Conservation (phyloP, 306 rosid genomes). For the Lablab purpureus region DNA sequence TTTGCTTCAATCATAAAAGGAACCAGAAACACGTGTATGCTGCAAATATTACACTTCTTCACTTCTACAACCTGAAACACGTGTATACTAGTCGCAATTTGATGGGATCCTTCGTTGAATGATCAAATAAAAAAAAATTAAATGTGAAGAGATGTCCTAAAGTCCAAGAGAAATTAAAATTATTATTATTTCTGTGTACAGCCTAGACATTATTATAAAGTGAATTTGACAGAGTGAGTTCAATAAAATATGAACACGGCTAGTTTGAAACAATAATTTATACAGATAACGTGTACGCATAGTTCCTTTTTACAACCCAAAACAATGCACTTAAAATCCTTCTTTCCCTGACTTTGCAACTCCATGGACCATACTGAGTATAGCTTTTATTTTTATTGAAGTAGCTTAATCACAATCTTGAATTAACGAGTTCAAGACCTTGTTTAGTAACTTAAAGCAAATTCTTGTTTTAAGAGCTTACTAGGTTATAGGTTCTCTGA, state of each 20-base stretch:
- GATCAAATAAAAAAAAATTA: neutral
- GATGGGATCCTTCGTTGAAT: neutral
- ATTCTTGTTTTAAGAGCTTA: neutral
- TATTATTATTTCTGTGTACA: neutral
- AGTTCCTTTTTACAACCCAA: neutral
- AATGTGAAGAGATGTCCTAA: neutral
- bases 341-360: neutral
- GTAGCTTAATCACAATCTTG: neutral
- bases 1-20: slow-evolving; percentile 5
- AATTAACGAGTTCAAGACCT: neutral
- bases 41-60: neutral
- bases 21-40: slow-evolving; percentile 6
- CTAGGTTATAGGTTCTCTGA: too few relatives aligned
- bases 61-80: slow-evolving; percentile 22
- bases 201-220: neutral
- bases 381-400: neutral
- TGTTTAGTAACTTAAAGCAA: neutral
- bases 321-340: neutral
- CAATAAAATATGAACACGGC: neutral
- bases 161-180: neutral
- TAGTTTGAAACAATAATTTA: neutral
- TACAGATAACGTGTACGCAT: slow-evolving; percentile 3
- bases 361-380: neutral
- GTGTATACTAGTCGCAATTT: neutral
- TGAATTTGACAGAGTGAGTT: neutral